These are phyloP conservation scores for Tolypocladium cylindrosporum DNA, from an alignment of 2,329 filamentous ascomycete species.

Conservation along the genomic window DNA sequence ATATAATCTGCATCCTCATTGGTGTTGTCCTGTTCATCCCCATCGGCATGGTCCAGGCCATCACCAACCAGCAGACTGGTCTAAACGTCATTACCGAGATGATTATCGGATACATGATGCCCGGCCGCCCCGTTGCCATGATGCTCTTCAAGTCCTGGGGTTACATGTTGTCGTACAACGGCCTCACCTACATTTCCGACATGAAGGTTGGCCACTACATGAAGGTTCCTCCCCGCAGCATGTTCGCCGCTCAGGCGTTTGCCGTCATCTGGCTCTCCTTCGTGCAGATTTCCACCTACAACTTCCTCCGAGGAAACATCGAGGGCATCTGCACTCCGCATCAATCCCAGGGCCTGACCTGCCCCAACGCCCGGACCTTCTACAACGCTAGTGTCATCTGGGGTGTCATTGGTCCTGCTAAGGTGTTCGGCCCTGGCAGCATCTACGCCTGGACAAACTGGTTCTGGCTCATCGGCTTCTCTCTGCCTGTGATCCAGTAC, in stretches of 20 bases:
- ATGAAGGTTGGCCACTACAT: constrained; percentile 44
- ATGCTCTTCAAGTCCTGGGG: constrained; percentile 39
- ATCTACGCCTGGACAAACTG: constrained; percentile 38
- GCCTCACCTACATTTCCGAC: constrained; percentile 35
- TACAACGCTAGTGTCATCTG: constrained; percentile 51
- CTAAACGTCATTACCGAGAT: constrained; percentile 39
- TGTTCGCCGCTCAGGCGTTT: constrained; percentile 34
- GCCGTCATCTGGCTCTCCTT: constrained; percentile 29
- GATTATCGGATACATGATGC: constrained; percentile 37
- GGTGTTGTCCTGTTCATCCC: constrained; percentile 31
- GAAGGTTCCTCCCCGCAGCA: constrained; percentile 40
- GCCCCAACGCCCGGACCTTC: constrained; percentile 47
- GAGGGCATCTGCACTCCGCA: constrained; percentile 37
- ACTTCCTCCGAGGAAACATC: constrained; percentile 37
- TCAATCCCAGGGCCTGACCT: constrained; percentile 42
- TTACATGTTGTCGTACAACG: constrained; percentile 36
- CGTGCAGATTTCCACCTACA: constrained; percentile 26
- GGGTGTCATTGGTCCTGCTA: constrained; percentile 43
- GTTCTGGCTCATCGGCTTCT: constrained; percentile 44
- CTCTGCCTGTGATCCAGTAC: constrained; percentile 38
- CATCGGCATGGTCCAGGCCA: constrained; percentile 34
- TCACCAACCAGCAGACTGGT: constrained; percentile 38
- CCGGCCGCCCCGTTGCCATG: constrained; percentile 36
- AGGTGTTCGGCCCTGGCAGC: constrained; percentile 25
- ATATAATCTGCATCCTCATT: constrained; percentile 28